Percentiles rank a stretch among this genome's conserved stretches.
Evolutionary conservation across 2,329 filamentous ascomycete species (phyloP).

Genomic region (Elsinoe necatrix): DNA sequence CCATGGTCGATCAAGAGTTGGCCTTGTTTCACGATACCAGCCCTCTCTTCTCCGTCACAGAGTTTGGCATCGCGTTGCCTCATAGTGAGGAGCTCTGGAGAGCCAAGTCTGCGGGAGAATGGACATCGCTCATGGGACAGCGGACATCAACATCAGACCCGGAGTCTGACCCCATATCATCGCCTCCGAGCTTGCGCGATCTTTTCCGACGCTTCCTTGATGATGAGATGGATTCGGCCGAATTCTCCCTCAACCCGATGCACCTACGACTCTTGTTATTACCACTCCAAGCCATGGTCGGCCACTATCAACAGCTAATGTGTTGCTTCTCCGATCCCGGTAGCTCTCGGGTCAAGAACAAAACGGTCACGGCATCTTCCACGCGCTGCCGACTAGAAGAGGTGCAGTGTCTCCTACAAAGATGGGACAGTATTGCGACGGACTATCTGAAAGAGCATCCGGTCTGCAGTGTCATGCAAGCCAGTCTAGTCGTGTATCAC

Average conservation of each 20-base stretch:
- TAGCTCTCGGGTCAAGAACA: constrained; percentile 37
- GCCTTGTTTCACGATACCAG: constrained; percentile 57
- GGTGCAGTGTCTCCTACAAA: constrained; percentile 54
- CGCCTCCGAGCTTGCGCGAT: constrained; percentile 53
- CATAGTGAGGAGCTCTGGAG: constrained; percentile 56
- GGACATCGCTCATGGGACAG: constrained; percentile 52
- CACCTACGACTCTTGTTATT: constrained; percentile 61
- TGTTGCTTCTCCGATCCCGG: constrained; percentile 55
- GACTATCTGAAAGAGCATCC: constrained; percentile 48
- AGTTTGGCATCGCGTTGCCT: constrained; percentile 58
- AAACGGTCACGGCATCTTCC: constrained; percentile 50
- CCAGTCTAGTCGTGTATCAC: constrained; percentile 61
- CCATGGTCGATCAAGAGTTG: constrained; percentile 65
- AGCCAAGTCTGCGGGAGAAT: constrained; percentile 49
- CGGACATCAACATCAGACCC: constrained; percentile 48
- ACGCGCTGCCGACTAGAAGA: constrained; percentile 55
- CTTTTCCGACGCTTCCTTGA: constrained; percentile 61
- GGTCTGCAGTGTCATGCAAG: constrained; percentile 52
- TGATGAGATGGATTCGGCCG: constrained; percentile 49
- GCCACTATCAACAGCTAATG: constrained; percentile 56
- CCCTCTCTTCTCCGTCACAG: constrained; percentile 56
- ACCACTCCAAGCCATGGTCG: constrained; percentile 57
- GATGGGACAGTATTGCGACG: constrained; percentile 60
- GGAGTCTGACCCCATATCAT: constrained; percentile 45
- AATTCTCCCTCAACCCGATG: constrained; percentile 45